Percentiles rank a stretch among this genome's conserved stretches.
Conservation (phyloP, 2,329 filamentous ascomycete genomes). For the Neospermospora avenae region DNA sequence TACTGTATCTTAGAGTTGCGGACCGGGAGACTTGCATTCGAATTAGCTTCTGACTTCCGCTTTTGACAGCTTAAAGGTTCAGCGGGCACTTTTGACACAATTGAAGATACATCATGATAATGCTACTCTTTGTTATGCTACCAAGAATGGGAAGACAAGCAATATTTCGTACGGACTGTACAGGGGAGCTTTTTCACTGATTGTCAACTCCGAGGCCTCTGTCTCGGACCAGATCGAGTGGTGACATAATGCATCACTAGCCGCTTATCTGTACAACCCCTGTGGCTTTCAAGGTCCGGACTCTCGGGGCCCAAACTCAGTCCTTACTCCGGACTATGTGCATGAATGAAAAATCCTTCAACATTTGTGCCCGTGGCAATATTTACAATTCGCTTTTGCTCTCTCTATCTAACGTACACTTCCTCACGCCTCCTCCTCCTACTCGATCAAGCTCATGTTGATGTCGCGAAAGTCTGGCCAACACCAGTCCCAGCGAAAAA, state of each 20-base stretch:
- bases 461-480: constrained; percentile 13
- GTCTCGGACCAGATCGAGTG: constrained; percentile 1
- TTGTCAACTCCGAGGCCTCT: not conserved
- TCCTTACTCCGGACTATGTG: not conserved
- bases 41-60: no score
- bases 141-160: no score
- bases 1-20: no score
- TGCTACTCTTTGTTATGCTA: no score
- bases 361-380: not conserved
- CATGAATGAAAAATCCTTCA: not conserved
- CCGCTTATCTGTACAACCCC: not conserved
- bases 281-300: not conserved
- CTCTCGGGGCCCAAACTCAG: no score
- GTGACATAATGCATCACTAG: constrained; percentile 5
- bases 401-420: constrained; percentile 18
- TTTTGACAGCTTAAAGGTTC: no score
- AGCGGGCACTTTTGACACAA: no score
- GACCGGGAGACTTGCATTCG: no score
- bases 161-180: not conserved
- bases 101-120: no score
- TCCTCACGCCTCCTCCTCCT: not conserved
- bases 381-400: constrained; percentile 6
- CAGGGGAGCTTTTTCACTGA: no score
- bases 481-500: constrained; percentile 47
- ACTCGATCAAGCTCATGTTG: not conserved